Conservation (phyloP, 805 yeast genomes). For the Candida maesae region DNA sequence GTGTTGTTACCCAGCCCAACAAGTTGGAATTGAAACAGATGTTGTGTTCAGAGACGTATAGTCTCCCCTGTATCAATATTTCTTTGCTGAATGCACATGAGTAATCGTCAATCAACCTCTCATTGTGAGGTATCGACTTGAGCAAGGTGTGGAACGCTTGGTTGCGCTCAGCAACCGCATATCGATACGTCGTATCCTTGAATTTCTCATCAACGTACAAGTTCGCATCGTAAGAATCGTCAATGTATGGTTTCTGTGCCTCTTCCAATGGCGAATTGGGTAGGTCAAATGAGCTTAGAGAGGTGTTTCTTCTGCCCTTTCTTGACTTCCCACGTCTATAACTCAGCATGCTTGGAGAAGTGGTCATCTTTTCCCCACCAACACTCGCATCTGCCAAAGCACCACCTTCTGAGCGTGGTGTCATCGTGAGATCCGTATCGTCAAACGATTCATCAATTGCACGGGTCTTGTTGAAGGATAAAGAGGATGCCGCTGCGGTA, state of each 20-base stretch:
- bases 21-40: conserved; percentile 84
- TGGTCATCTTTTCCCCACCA: conserved; percentile 2
- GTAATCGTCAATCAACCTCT: conserved; percentile 78
- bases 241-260: conserved; percentile 5
- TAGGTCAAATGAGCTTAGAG: conserved; percentile 18
- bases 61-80: conserved; percentile 79
- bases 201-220: conserved; percentile 57
- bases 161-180: conserved; percentile 61
- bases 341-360: conserved; percentile 27
- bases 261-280: conserved; percentile 21
- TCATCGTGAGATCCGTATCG: conserved; percentile 1
- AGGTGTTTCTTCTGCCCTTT: conserved; percentile 17
- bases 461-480: conserved; percentile 11
- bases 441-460: neutral
- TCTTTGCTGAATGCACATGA: conserved; percentile 88
- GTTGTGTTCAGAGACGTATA: conserved; percentile 74
- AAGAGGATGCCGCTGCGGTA: conserved; percentile 11
- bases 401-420: neutral
- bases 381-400: neutral
- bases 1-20: conserved; percentile 85
- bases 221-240: conserved; percentile 29
- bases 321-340: conserved; percentile 18
- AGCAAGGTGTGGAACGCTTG: conserved; percentile 76
- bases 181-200: conserved; percentile 55
- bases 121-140: conserved; percentile 61